A percentile compares a stretch with the other conserved stretches of the same genome.
Conservation (phyloP, 257 asterid species). For the Paulownia fortunei region DNA sequence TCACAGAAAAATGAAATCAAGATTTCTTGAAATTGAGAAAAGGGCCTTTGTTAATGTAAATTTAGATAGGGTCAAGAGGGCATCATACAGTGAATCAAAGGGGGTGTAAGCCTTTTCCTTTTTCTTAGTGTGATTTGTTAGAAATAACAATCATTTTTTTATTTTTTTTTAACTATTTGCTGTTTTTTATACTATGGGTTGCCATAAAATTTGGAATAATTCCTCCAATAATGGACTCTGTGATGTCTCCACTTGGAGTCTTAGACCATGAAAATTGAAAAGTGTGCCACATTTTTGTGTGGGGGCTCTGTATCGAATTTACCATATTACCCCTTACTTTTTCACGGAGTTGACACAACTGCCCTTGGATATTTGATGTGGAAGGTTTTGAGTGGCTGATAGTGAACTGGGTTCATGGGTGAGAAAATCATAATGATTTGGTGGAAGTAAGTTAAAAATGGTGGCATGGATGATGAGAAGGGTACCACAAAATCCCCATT, state of each 20-base stretch:
- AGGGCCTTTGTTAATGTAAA: not conserved
- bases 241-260: not conserved
- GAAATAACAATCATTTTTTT: not conserved
- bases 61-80: not conserved
- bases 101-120: not conserved
- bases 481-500: not conserved
- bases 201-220: not conserved
- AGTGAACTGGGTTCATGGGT: not conserved
- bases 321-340: not conserved
- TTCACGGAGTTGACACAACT: not conserved
- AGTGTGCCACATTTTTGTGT: conserved; percentile 6
- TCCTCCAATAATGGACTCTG: conserved; percentile 1
- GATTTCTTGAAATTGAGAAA: not conserved
- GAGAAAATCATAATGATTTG: not conserved
- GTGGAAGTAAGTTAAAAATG: not conserved
- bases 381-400: not conserved
- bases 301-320: not conserved
- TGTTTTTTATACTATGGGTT: not conserved
- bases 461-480: not conserved
- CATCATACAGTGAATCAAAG: not conserved
- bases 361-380: not conserved
- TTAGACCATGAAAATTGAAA: not conserved
- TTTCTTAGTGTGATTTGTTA: not conserved
- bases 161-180: not conserved
- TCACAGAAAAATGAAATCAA: conserved; percentile 26